Evolutionary conservation across 2,329 filamentous ascomycete genomes (phyloP).

Genomic region (Ambrosiella beaveri): DNA sequence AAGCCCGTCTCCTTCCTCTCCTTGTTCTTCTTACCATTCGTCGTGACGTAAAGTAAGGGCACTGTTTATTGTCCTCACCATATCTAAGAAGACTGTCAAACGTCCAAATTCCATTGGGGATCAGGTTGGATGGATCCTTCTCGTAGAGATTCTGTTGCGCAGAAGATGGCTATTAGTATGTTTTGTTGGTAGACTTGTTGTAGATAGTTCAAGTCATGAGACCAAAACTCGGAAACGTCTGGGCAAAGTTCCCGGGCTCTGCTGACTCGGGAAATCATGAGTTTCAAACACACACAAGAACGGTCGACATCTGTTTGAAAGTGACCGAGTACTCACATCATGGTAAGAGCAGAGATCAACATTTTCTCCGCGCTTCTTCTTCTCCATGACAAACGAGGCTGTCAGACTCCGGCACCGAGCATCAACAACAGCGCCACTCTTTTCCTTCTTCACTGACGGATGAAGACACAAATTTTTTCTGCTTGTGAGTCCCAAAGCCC

Average conservation of each 20-base stretch:
- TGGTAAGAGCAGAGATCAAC: constrained; percentile 93
- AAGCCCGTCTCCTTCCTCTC: background rate
- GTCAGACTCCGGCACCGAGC: constrained; percentile 91
- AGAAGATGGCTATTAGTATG: background rate
- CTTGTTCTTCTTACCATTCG: constrained; percentile 55
- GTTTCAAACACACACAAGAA: too few species aligned
- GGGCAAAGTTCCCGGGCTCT: too few species aligned
- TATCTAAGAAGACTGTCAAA: constrained; percentile 78
- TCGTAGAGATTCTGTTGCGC: constrained; percentile 66
- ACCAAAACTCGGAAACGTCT: too few species aligned
- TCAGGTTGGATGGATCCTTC: constrained; percentile 82
- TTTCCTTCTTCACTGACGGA: constrained; percentile 88
- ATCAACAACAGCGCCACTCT: constrained; percentile 86
- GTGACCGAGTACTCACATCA: constrained; percentile 39
- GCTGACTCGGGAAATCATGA: too few species aligned
- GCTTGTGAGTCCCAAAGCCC: constrained; percentile 81
- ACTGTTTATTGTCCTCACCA: constrained; percentile 90
- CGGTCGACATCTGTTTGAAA: too few species aligned
- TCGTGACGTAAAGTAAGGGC: constrained; percentile 87
- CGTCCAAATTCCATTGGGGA: constrained; percentile 91
- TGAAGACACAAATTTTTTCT: constrained; percentile 95
- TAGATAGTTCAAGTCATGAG: too few species aligned
- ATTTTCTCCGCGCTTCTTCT: constrained; percentile 86
- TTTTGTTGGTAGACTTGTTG: too few species aligned
- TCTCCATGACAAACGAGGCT: constrained; percentile 92